These are phyloP conservation scores for Alternaria metachromatica DNA, from an alignment of 2,329 filamentous ascomycete species.

Conservation along the genomic window DNA sequence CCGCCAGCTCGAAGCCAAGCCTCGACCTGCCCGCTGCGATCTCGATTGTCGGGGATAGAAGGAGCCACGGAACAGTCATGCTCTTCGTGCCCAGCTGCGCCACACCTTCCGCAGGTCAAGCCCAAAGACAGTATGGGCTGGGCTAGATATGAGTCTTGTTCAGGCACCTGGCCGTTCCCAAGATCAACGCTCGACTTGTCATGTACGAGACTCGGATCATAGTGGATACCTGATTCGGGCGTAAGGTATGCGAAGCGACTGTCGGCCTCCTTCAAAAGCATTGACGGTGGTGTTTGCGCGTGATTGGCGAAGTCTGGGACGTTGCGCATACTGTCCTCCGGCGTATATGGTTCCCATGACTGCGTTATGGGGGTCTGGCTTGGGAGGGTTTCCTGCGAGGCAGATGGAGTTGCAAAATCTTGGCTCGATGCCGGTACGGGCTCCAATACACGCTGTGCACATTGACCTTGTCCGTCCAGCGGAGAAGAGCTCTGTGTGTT, in stretches of 20 bases:
- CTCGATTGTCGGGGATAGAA: not conserved
- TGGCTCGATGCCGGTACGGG: conserved; percentile 4
- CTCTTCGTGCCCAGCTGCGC: not conserved
- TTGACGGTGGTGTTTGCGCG: not conserved
- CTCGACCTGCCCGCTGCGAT: not conserved
- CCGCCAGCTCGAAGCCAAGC: not conserved
- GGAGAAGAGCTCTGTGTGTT: not conserved
- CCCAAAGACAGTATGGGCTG: not conserved
- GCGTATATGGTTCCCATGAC: not conserved
- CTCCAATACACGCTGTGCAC: not conserved
- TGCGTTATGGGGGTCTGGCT: not conserved
- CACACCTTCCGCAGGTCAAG: not conserved
- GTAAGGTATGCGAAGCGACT: not conserved
- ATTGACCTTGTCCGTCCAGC: not conserved
- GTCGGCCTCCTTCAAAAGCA: not conserved
- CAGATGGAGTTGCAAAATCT: not conserved
- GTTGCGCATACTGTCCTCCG: not conserved
- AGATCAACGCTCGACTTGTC: not conserved
- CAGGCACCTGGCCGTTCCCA: not conserved
- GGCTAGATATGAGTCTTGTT: not conserved
- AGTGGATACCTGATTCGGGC: not conserved
- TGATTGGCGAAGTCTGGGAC: not conserved
- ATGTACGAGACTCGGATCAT: not conserved
- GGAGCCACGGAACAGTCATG: not conserved
- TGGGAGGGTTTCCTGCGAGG: not conserved